Conservation (phyloP, 2,329 filamentous ascomycete species). For the Plectosphaerella sp. region DNA sequence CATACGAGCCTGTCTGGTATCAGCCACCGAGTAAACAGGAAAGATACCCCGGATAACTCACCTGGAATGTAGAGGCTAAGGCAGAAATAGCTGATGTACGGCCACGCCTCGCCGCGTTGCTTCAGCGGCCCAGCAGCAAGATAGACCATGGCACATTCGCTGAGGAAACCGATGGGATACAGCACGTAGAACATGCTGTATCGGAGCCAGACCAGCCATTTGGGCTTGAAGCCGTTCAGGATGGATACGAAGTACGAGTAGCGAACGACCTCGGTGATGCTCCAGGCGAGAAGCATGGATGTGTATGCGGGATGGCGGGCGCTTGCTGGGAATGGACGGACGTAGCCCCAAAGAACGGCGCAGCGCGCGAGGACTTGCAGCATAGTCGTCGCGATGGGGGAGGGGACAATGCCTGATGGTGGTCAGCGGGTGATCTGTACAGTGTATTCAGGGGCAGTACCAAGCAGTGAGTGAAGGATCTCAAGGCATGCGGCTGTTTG, state of each 20-base stretch:
- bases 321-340: conserved; percentile 66
- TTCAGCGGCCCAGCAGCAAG: conserved; percentile 58
- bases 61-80: conserved; percentile 76
- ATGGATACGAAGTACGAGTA: conserved; percentile 86
- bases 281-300: conserved; percentile 82
- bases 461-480: conserved; percentile 72
- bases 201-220: conserved; percentile 69
- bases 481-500: conserved; percentile 83
- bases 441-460: conserved; percentile 39
- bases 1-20: conserved; percentile 57
- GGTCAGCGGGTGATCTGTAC: neutral
- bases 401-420: conserved; percentile 69
- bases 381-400: conserved; percentile 76
- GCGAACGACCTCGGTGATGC: conserved; percentile 82
- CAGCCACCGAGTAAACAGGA: neutral
- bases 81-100: conserved; percentile 58
- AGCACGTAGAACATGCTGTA: conserved; percentile 92
- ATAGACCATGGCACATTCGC: conserved; percentile 80
- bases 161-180: conserved; percentile 86
- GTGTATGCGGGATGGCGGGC: conserved; percentile 60
- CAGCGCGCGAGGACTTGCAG: conserved; percentile 89
- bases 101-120: conserved; percentile 40
- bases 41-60: conserved; percentile 32
- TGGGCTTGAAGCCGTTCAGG: conserved; percentile 59
- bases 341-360: conserved; percentile 83